Base-by-base conservation (phyloP, 2,329 filamentous ascomycete species). In the Paraconiothyrium sp. region DNA sequence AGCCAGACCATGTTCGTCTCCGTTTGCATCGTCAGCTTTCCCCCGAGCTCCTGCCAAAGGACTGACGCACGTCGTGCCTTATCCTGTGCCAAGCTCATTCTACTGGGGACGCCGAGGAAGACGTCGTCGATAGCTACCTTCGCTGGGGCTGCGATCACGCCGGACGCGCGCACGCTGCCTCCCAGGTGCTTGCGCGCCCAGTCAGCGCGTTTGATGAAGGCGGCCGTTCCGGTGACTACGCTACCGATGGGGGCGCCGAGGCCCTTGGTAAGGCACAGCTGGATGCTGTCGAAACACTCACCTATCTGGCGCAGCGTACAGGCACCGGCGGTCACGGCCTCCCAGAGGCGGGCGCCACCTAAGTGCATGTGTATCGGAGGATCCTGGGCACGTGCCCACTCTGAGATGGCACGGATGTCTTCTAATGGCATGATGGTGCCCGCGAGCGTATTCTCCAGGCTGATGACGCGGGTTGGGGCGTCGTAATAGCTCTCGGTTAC, bases 1-100 rank as follows among this genome's bases (percentile, higher is more conserved):
- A 95, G 73, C 92, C 92, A 97, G 35, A 92, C 88, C 92, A 96
- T 95, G 79, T 97, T 97, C n/a, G 92, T 96, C 73, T 97, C 89
- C 1, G 91, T 89, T 0, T 91, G 90, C 61, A 89, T 83, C 22
- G 84, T 78, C 60, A 93, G 78, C 77, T 85, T 87, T 1, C 92
- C 93, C 4, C 92, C 92, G 54, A 89, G 82, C 14, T 79, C 80
- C 6, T 82, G 85, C 93, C 93, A 96, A 66, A 90, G 77, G 30
- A 82, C 79, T 24, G 84, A 88, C 24, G 93, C 82, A 67, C 81
- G 81, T 75, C 85, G 85, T 2, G 91, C 91, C 35, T 85, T 85
- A 48, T 80, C 79, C 76, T 94, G 90, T 10, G 85, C 86, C 50
- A 81, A 80, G 35, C 79, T 77, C 59, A 93, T 80, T 71, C 86